Base-by-base conservation (phyloP, 2,329 filamentous ascomycete species). In the Arachnopeziza araneosa region DNA sequence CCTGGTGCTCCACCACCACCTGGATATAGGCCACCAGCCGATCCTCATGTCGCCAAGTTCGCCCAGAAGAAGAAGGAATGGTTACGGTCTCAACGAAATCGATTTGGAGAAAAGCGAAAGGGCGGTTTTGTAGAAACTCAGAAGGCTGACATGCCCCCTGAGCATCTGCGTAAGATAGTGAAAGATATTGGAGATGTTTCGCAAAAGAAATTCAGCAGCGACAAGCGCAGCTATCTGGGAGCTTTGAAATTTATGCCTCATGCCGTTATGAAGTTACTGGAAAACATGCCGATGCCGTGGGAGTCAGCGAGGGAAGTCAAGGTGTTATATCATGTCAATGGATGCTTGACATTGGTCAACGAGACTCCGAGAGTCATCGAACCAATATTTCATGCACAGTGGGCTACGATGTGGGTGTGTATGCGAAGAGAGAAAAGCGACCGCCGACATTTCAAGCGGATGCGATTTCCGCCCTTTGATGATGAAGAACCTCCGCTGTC, bases 241-340 rank as follows among this genome's bases (percentile, higher is more conserved):
- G 95, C 96, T 36, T 78, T 99, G 64, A 99, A 99, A 78, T 99
- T 97, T 78, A 99, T 99, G 95, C 95, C 95, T 1, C 95, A 99
- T 73, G 95, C 95, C 6, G 95, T 99, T 12, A 78, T 99, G 78
- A 99, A 99, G 79, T 82, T 99, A 24, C 76, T 99, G 59, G 95
- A 99, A 79, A 99, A 99, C 71, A 99, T 99, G 95, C 95, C 95
- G 3, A 99, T 99, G 95, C 95, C 95, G 0, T 99, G 95, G 95
- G 95, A 99, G 78, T 95, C 92, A 60, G 87, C 91, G 24, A 86
- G 93, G 64, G 95, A 99, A 72, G 96, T 99, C 63, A 98, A 98
- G 77, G 95, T 99, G 26, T 81, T 99, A 14, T 99, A 99, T 75
- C 95, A 99, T 72, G 93, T 98, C 70, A 99, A 99, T 71, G 95